Conservation (phyloP, 306 rosid species). For the Lathyrus sativus region DNA sequence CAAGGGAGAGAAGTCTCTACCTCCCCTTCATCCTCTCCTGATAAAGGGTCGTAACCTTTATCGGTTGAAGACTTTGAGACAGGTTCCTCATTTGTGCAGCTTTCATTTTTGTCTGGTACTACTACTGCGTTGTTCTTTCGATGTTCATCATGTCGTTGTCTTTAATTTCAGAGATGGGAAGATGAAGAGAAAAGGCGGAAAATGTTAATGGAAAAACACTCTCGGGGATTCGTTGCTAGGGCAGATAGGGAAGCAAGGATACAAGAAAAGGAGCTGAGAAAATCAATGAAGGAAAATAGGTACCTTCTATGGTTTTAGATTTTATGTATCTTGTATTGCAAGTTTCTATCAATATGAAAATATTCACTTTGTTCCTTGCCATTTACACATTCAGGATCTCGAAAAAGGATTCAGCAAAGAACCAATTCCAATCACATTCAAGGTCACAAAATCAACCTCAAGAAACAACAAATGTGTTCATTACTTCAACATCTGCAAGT, state of each 20-base stretch:
- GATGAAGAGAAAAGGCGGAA: conserved; percentile 69
- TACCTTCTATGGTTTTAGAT: conserved; percentile 33
- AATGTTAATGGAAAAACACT: conserved; percentile 75
- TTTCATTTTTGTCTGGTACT: conserved; percentile 30
- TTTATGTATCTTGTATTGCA: not conserved
- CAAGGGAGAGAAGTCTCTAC: conserved; percentile 83
- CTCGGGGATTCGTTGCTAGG: conserved; percentile 75
- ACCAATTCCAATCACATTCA: conserved; percentile 45
- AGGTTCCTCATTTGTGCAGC: conserved; percentile 49
- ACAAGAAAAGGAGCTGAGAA: conserved; percentile 59
- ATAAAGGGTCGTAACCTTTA: conserved; percentile 94
- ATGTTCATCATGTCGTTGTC: conserved; percentile 9
- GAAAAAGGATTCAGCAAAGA: conserved; percentile 42
- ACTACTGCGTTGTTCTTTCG: conserved; percentile 26
- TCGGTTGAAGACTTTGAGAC: conserved; percentile 82
- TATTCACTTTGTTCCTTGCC: conserved; percentile 1
- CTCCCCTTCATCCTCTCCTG: conserved; percentile 78
- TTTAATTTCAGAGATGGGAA: conserved; percentile 66
- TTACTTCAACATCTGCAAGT: conserved; percentile 7
- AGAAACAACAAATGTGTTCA: conserved; percentile 12
- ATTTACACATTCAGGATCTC: conserved; percentile 54
- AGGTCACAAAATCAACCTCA: conserved; percentile 32
- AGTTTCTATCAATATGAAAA: not conserved
- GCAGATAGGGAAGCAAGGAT: conserved; percentile 67
- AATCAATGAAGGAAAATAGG: conserved; percentile 51